Evolutionary conservation across 2,329 filamentous ascomycete genomes (phyloP), one percentile per base, ranked within the genome.

Genomic region (Clonostachys rosea): DNA sequence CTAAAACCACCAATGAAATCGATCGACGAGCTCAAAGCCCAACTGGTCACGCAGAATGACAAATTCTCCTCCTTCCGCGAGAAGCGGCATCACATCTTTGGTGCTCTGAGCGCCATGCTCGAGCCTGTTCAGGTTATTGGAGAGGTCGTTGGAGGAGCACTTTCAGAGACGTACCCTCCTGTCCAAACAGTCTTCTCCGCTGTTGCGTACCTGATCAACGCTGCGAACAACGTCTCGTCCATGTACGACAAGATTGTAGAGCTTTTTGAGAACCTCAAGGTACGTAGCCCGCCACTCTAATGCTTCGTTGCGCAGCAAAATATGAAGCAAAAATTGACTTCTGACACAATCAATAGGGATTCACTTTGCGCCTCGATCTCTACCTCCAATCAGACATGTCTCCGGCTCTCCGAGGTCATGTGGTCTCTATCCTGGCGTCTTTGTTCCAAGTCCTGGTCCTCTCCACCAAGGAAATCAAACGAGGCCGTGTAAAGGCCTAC

Each of bases 391-490:
- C 68, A 20, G 47, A 59, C 12, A 61, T 75, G 50, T 71, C 69
- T 0, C 41, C 50, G 1, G 59, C 68, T 17, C 56, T 74, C 4
- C 57, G 63, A 12, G 55, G 62, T 14, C 72, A 74, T 47, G 57
- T 74, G 4, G 64, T 66, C 13, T 57, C 62, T 3, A 71, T 75
- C 7, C 59, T 76, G 3, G 66, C 67, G 0, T 64, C 69, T 1
- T 49, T 76, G 0, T 70, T 76, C 35, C 66, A 75, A 47, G 67
- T 75, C 5, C 63, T 76, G 33, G 63, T 74, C 9, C 52, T 73
- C 1, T 67, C 72, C 1, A 64, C 64, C 16, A 69, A 71, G 49
- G 65, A 69, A 43, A 62, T 74, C 34, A 62, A 63, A 1, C 61
- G 61, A 2, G 72, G 72, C 18, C 65, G 69, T 16, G 49, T 71